Conservation (phyloP, 2,329 filamentous ascomycete species). For the Talaromyces sp. region DNA sequence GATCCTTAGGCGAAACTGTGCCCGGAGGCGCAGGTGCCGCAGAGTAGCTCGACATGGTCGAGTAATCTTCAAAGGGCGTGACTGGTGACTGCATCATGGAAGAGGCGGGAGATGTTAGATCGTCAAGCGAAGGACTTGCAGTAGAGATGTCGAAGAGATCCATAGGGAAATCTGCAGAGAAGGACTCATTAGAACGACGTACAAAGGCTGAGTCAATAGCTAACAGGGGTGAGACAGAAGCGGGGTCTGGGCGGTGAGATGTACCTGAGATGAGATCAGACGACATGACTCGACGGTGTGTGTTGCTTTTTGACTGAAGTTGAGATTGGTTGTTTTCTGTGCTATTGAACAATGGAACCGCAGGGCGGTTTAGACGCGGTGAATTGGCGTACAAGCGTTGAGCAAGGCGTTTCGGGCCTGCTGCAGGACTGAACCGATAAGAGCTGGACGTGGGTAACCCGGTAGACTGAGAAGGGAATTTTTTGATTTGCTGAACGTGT, state of each 20-base stretch:
- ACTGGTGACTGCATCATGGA: conserved; percentile 16
- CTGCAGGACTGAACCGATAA: conserved; percentile 29
- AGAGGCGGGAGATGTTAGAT: conserved; percentile 18
- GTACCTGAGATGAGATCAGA: conserved; percentile 35
- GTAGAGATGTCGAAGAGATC: conserved; percentile 11
- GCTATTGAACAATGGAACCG: conserved; percentile 35
- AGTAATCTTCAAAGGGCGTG: conserved; percentile 19
- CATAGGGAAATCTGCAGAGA: conserved; percentile 8
- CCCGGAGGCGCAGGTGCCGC: conserved; percentile 34
- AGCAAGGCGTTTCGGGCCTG: conserved; percentile 24
- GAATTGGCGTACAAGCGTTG: conserved; percentile 33
- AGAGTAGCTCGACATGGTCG: conserved; percentile 30
- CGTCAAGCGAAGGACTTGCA: conserved; percentile 8
- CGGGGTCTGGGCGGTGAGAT: conserved; percentile 23
- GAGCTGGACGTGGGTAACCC: conserved; percentile 35
- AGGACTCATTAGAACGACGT: not conserved
- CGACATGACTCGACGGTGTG: conserved; percentile 34
- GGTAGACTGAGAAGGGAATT: conserved; percentile 33
- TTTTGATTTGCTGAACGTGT: conserved; percentile 36
- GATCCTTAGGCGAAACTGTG: conserved; percentile 80
- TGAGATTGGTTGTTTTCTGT: conserved; percentile 17
- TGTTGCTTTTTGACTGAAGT: conserved; percentile 4
- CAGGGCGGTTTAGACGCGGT: conserved; percentile 30
- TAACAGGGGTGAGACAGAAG: conserved; percentile 35
- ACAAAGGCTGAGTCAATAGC: conserved; percentile 1